Base-by-base conservation (phyloP, 371 early-diverging fungal genomes). In the Syncephalis plumigaleata region DNA sequence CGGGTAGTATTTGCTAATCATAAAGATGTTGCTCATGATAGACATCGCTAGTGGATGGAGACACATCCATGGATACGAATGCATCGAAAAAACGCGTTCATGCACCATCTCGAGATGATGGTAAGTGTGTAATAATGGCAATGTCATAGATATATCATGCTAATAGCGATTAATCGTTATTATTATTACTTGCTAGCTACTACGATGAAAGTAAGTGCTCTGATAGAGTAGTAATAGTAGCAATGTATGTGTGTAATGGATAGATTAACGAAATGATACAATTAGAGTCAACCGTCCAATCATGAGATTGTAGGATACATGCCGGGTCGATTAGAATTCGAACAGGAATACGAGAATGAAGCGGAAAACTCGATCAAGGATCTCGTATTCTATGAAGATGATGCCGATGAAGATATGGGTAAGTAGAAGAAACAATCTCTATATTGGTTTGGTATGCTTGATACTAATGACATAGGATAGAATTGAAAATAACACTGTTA, bases 301-400 rank as follows among this genome's bases (percentile, higher is more conserved):
- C 98, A 96, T 55, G 98, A 98, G 56, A 82, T 95, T 49, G 70
- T 75, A 43, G 98, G 97, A 3, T 99, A 88, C 56, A 97, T 98
- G 98, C 96, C 98, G 2, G 83, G 86, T 20, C 86, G 99, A 39
- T 63, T 77, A 36, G 99, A 99, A 62, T 99, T 98, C 60, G 99
- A 99, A 51, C 72, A 76, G 4, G 99, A 99, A 62, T 75, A 79
- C 55, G 92, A 91, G 40, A 92, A 98, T 57, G 98, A 97, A 20
- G 91, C 94, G 1, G 99, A 99, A 67, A 72, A 75, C 23, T 56
- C 65, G 23, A 81, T 99, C 44, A 95, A 91, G 57, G 96, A 98
- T 49, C 75, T 98, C 73, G 67, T 77, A 16, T 86, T 96, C 57
- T 76, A 75, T 42, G 89, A 88, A 48, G 83, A 84, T 45, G 92